Base-by-base conservation (phyloP, 805 yeast genomes). In the Candida piceae region DNA sequence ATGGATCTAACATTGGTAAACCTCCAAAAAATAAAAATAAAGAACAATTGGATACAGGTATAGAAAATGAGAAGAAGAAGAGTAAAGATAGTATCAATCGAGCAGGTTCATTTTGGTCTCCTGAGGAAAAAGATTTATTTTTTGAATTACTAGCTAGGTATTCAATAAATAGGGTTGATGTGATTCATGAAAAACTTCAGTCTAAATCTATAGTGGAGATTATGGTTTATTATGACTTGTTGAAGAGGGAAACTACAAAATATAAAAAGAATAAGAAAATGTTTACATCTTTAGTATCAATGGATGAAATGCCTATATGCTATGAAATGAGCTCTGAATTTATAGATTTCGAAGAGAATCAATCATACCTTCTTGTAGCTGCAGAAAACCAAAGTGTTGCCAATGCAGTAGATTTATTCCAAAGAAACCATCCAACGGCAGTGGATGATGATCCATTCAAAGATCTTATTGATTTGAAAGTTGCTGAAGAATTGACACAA, bases 281-380 rank as follows among this genome's bases (percentile, higher is more conserved):
- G 1, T 45, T 43, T 23, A 40, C 44, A 16, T 35, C 46, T 15
- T 47, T 70, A 21, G 38, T 65, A 3, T 46, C 55, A 11, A 70
- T 72, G 48, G 55, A 58, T 20, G 71, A 72, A 10, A 55, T 78
- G 8, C 83, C 84, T 1, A 62, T 64, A 3, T 73, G 79, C 1
- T 55, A 62, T 40, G 84, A 78, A 46, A 63, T 78, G 62, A 69
- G 72, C 41, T 63, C 63, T 7, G 52, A 52, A 15, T 69, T 63
- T 38, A 48, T 71, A 1, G 50, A 55, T 5, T 50, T 70, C 42
- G 84, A 78, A 45, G 72, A 72, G 15, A 36, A 45, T 5, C 49
- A 51, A 30, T 48, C 61, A 2, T 19, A 22, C 5, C 25, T 39
- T 13, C 16, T 50, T 31, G 18, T 27, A 9, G 33, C 41, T 7